These are phyloP conservation scores for Cetraspora pellucida DNA, from an alignment of 192 early-diverging fungal genomes.

Conservation along the genomic window DNA sequence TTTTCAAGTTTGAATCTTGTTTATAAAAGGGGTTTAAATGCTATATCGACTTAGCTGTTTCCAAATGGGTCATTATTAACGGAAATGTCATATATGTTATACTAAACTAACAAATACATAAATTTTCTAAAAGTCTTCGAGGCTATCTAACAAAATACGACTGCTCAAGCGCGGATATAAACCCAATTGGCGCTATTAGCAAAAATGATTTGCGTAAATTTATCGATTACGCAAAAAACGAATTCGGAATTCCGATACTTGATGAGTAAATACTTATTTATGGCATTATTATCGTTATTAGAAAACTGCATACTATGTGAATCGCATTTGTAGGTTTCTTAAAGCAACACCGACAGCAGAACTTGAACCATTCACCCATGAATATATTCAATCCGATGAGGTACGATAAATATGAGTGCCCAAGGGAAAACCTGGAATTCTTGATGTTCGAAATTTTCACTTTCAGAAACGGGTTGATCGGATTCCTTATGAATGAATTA, in stretches of 20 bases:
- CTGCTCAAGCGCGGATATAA: constrained; percentile 95
- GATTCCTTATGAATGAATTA: no score
- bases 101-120: no score
- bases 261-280: constrained; percentile 41
- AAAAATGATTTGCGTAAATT: constrained; percentile 87
- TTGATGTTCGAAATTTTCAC: no score
- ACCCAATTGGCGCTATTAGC: constrained; percentile 94
- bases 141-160: constrained; percentile 99
- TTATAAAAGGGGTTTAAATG: no score
- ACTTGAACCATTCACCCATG: constrained; percentile 85
- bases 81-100: no score
- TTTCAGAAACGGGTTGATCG: no score
- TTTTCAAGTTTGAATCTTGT: no score
- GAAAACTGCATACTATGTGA: neutral
- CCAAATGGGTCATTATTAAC: no score
- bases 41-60: no score
- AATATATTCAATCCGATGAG: constrained; percentile 89
- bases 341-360: constrained; percentile 92
- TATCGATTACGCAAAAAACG: constrained; percentile 67
- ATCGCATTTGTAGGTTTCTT: constrained; percentile 64
- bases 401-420: constrained; percentile 28
- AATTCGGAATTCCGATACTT: constrained; percentile 71
- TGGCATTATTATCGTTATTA: neutral
- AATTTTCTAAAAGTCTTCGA: constrained; percentile 59
- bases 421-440: no score